Evolutionary conservation across 2,329 filamentous ascomycete genomes (phyloP), one percentile per base, ranked within the genome.

Genomic region (Trichoderma sp.): DNA sequence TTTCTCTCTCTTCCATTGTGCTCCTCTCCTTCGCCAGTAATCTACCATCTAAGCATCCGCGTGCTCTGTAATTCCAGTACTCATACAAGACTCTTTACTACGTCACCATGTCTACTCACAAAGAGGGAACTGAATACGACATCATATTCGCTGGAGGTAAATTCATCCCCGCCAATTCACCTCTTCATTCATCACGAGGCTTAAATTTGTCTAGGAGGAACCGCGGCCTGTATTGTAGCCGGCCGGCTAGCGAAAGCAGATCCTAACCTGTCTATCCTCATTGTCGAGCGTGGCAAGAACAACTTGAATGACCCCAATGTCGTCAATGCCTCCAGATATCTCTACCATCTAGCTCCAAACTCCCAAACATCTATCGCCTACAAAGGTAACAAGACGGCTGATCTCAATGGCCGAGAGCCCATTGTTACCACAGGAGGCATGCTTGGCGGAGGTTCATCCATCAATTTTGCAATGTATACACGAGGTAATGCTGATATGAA

Each of bases 381-480:
- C 73, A 73, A 76, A 23, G 71, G 73, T 1, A 76, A 76, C 23
- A 76, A 74, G 28, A 73, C 75, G 5, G 67, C 73, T 1, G 73
- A 74, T 6, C 71, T 81, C 28, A 75, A 73, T 39, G 74, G 74
- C 2, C 74, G 79, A 8, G 72, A 73, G 62, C 55, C 73, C 3
- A 32, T 76, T 8, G 76, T 80, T 0, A 71, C 76, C 0, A 62
- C 76, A 0, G 79, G 78, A 9, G 76, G 78, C 3, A 72, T 77
- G 7, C 76, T 80, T 1, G 79, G 79, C 7, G 79, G 79, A 3
- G 78, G 79, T 11, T 81, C 79, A 2, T 78, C 79, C 4, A 78
- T 80, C 73, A 81, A 81, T 63, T 75, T 79, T 65, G 75, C 77
- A 73, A 78, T 79, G 69, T 81, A 81, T 50, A 79, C 75, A 3